Evolutionary conservation across 306 rosid species (phyloP), one percentile per base, ranked within the genome.

Genomic region (Cotoneaster glaucophyllus): DNA sequence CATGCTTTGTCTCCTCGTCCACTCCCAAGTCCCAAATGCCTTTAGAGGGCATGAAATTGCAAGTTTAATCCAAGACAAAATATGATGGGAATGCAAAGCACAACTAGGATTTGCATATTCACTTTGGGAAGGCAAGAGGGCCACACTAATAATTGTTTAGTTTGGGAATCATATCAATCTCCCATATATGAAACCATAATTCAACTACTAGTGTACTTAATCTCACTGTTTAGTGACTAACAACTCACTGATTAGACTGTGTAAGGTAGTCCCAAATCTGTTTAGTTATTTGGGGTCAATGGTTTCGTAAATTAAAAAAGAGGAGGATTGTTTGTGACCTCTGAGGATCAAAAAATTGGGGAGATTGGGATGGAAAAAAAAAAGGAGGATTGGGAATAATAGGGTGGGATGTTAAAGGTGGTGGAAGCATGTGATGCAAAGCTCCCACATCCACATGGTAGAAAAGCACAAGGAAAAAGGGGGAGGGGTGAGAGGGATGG

Each of bases 401-500:
- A 75, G 69, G 58, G 43, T 61, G 79, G 28, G 79, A 84, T 78
- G 88, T 82, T 82, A 82, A 80, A 84, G 86, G 80, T 72, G 75
- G 81, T 19, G 22, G 48, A 76, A 80, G 87, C 88, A 87, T 82
- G 90, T 84, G 88, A 84, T 57, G 63, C 74, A 63, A 74, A 71
- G 85, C 83, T 78, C 80, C 54, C 8, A 50, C 8, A 48, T 48
- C 53, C 84, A 82, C 85, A 85, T 80, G 82, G 54, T 39, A 71
- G 74, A 70, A 70, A 70, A 57, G 77, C 62, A 45, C 31, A 14
- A 44, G 22, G 54, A 43, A 67, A 61, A 69, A 56, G 58, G 50
- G 41, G 19, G 69, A 8, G 58, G 22, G 59, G 54, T 34, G 61
- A 11, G 41, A 64, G 43, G 53, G 68, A 64, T 72, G 67, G 28